Evolutionary conservation across 2,329 filamentous ascomycete genomes (phyloP).

Genomic region (Penicillium vulpinum): DNA sequence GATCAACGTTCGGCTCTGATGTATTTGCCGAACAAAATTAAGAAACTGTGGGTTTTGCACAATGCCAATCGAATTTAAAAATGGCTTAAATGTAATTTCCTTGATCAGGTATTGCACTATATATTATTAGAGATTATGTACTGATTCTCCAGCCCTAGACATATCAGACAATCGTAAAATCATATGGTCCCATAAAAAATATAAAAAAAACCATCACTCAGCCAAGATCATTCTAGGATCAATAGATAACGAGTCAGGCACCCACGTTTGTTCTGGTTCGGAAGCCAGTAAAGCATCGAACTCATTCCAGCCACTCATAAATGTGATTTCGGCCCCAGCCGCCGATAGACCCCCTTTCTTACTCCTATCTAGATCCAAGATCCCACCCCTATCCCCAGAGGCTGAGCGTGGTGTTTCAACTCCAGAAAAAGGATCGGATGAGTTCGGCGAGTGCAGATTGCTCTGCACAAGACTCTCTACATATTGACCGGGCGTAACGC

Average conservation of each 20-base stretch:
- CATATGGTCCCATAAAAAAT: neutral
- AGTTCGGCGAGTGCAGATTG: neutral
- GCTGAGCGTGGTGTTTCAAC: constrained; percentile 11
- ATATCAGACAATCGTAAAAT: neutral
- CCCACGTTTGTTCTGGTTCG: constrained; percentile 21
- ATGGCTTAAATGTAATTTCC: neutral
- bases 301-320: constrained; percentile 34
- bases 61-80: neutral
- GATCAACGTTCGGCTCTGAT: too few relatives aligned
- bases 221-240: constrained; percentile 18
- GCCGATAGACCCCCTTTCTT: constrained; percentile 13
- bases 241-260: constrained; percentile 12
- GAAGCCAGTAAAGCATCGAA: constrained; percentile 38
- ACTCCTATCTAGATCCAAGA: constrained; percentile 16
- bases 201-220: constrained; percentile 2
- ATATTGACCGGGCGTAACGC: constrained; percentile 52
- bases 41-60: too few relatives aligned
- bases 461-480: constrained; percentile 18
- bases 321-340: neutral
- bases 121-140: neutral
- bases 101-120: neutral
- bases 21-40: too few relatives aligned
- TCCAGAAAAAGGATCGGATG: constrained; percentile 6
- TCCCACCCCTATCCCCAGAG: constrained; percentile 2
- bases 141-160: neutral